Base-by-base conservation (phyloP, 148 eudicot species). In the Dianthus caryophyllus region DNA sequence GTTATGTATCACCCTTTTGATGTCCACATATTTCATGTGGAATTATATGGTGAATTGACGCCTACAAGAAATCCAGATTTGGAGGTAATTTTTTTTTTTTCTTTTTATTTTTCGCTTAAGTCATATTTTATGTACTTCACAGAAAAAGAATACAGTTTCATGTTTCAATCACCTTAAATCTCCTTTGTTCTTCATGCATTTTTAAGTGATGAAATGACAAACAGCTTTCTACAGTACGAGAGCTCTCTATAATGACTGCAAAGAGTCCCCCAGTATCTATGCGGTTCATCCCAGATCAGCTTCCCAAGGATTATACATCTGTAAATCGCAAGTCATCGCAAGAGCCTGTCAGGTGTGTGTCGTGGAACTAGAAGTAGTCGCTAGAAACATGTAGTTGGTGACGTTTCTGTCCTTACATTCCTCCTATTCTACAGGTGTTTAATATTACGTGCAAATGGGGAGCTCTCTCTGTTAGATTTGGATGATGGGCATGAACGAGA, bases 191-290 rank as follows among this genome's bases (percentile, higher is more conserved):
- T 70, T 78, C 87, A 81, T 84, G 86, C 89, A 74, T 86, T 87
- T 83, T 90, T 84, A 94, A 90, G 99, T 90, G 86, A 85, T 94
- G 84, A 88, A 83, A 90, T 94, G 97, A 90, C 99, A 88, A 94
- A 94, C 99, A 94, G 99, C 97, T 94, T 90, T 90, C 99, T 90
- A 90, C 99, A 90, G 99, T 94, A 94, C 92, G 99, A 75, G 97
- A 94, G 78, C 97, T 94, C 71, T 94, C 99, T 53, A 94, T 94
- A 77, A 88, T 94, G 97, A 88, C 92, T 67, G 99, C 99, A 27
- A 94, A 94, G 84, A 86, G 90, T 83, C 90, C 92, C 74, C 99
- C 99, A 64, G 87, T 86, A 71, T 85, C 90, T 60, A 94, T 94
- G 91, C 90, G 85, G 44, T 90, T 94, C 65, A 90, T 94, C 72